Evolutionary conservation across 441 rosid genomes (phyloP).

Genomic region (Populus trichocarpa): DNA sequence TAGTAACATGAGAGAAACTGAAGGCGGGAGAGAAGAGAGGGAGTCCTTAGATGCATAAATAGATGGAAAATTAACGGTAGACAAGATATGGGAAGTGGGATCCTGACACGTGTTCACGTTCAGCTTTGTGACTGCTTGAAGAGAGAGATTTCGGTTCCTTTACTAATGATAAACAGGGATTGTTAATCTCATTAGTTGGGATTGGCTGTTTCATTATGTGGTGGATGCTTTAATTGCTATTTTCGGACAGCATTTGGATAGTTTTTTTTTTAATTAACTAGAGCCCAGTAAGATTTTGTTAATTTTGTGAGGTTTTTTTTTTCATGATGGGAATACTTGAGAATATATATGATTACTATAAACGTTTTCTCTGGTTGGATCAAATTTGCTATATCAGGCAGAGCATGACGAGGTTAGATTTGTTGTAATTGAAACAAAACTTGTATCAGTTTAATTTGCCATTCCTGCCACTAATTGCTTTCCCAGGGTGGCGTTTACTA

Average conservation of each 20-base stretch:
- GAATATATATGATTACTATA: neutral
- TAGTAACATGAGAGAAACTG: neutral
- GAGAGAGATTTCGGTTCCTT: neutral
- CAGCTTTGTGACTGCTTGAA: neutral
- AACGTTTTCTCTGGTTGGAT: neutral
- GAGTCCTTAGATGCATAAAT: slow-evolving; percentile 17
- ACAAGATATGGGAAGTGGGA: slow-evolving; percentile 4
- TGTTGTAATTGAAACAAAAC: slow-evolving; percentile 7
- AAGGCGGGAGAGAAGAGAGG: slow-evolving; percentile 31
- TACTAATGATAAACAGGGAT: neutral
- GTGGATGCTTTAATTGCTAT: slow-evolving; percentile 13
- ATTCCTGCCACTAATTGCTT: neutral
- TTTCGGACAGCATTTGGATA: neutral
- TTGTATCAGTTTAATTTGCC: neutral
- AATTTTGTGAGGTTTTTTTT: no score
- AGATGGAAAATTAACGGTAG: slow-evolving; percentile 19
- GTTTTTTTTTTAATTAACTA: no score
- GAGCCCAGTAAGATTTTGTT: no score
- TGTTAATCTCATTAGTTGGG: neutral
- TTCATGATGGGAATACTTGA: neutral
- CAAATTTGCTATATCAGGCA: neutral
- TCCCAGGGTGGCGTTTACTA: neutral
- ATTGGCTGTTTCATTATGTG: slow-evolving; percentile 14
- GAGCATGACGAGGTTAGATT: neutral
- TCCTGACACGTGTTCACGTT: slow-evolving; percentile 28